Evolutionary conservation across 441 rosid genomes (phyloP).

Genomic region (Eruca vesicaria): DNA sequence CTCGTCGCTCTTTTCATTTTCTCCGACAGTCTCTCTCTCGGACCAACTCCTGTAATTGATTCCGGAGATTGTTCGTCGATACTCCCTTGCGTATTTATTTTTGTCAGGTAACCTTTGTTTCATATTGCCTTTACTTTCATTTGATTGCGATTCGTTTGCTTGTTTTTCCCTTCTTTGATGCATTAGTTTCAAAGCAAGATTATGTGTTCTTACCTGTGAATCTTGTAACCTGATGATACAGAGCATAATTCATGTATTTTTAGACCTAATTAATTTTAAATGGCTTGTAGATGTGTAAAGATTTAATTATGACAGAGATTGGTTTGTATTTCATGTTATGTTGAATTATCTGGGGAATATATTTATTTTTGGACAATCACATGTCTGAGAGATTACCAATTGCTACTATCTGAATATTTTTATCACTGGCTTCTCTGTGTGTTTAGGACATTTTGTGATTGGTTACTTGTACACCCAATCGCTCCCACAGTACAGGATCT

Average conservation of each 20-base stretch:
- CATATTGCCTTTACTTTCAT: background rate
- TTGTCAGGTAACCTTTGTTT: slow-evolving; percentile 18
- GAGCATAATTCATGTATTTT: background rate
- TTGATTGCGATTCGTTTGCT: background rate
- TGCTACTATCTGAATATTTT: background rate
- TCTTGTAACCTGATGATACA: background rate
- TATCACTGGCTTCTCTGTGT: background rate
- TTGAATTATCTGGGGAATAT: background rate
- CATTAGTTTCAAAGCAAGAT: background rate
- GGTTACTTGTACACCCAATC: background rate
- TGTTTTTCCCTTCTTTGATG: background rate
- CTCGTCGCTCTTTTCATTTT: background rate
- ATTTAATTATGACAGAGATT: background rate
- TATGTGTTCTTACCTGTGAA: background rate
- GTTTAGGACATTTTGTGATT: background rate
- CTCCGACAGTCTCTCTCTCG: slow-evolving; percentile 13
- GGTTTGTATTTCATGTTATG: background rate
- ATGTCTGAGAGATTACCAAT: background rate
- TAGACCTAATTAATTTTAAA: background rate
- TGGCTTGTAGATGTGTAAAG: background rate
- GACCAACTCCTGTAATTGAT: slow-evolving; percentile 9
- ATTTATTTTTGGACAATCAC: background rate
- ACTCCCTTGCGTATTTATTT: background rate
- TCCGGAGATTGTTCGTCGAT: slow-evolving; percentile 7
- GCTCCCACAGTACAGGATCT: slow-evolving; percentile 17